These are phyloP conservation scores for Adansonia gregorii DNA, from an alignment of 441 rosid genomes.

Conservation along the genomic window DNA sequence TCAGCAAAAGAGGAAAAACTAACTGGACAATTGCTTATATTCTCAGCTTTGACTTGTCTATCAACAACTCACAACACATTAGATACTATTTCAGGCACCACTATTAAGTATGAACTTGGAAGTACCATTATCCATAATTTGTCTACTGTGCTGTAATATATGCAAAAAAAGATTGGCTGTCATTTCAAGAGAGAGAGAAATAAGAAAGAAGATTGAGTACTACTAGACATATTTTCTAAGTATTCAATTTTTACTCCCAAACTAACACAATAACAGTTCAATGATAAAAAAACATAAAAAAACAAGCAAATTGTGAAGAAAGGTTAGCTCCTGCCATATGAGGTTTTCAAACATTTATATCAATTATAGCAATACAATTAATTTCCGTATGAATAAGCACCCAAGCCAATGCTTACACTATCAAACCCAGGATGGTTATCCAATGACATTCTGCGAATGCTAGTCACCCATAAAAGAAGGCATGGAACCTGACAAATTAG, in stretches of 20 bases:
- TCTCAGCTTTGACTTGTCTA: slow-evolving; percentile 4
- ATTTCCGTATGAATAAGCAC: slow-evolving; percentile 1
- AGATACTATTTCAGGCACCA: not conserved
- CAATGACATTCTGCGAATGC: slow-evolving; percentile 82
- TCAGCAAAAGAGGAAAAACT: not conserved
- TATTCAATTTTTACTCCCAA: not conserved
- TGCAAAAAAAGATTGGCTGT: not conserved
- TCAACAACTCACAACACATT: not conserved
- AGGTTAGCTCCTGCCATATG: not conserved
- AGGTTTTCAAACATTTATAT: slow-evolving; percentile 8
- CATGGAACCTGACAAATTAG: slow-evolving; percentile 65
- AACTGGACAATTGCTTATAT: not conserved
- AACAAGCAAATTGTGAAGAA: not conserved
- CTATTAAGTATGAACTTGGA: not conserved
- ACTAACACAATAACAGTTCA: not conserved
- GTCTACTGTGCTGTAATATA: not conserved
- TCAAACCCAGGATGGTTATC: slow-evolving; percentile 93
- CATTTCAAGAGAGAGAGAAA: not conserved
- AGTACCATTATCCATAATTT: not conserved
- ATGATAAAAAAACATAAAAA: not conserved
- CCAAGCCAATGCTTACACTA: slow-evolving; percentile 49
- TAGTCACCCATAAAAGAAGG: slow-evolving; percentile 81
- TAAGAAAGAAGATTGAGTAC: not conserved
- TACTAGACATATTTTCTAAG: not conserved
- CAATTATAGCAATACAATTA: not conserved